These are phyloP conservation scores for Starmerella stigmatis DNA, from an alignment of 805 yeast genomes.

Conservation along the genomic window DNA sequence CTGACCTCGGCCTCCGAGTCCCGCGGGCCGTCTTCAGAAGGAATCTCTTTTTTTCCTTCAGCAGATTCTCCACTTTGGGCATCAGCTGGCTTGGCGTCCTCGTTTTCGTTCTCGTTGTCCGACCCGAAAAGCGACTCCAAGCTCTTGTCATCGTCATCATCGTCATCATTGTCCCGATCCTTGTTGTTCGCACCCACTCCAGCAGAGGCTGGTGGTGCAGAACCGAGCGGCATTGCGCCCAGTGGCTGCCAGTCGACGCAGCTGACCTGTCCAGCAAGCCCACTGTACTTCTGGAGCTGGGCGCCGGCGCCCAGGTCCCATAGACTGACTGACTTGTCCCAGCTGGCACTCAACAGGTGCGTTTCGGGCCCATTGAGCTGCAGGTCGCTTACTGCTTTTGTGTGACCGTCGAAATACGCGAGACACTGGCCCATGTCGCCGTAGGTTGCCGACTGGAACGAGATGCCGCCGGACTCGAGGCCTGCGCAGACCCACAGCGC, in stretches of 20 bases:
- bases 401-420: constrained; percentile 65
- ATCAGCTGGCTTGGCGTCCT: constrained; percentile 22
- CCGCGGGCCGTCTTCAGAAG: too few species aligned
- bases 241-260: constrained; percentile 47
- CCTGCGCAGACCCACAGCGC: constrained; percentile 82
- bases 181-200: constrained; percentile 20
- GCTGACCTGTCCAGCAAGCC: constrained; percentile 69
- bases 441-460: constrained; percentile 70
- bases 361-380: constrained; percentile 52
- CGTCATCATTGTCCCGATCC: constrained; percentile 18
- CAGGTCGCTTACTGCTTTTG: constrained; percentile 63
- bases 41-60: too few species aligned
- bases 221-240: constrained; percentile 3
- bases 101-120: constrained; percentile 42
- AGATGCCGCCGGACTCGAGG: constrained; percentile 65
- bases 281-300: constrained; percentile 39
- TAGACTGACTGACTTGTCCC: constrained; percentile 72
- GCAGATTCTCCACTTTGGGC: too few species aligned
- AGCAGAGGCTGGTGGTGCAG: constrained; percentile 21
- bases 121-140: constrained; percentile 52
- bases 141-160: constrained; percentile 23
- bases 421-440: constrained; percentile 64
- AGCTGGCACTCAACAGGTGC: constrained; percentile 66
- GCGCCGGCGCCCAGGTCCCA: constrained; percentile 83
- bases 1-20: not conserved